phyloP scores from a whole-genome alignment of 306 rosid species.

The Elaeagnus macrophylla region DNA sequence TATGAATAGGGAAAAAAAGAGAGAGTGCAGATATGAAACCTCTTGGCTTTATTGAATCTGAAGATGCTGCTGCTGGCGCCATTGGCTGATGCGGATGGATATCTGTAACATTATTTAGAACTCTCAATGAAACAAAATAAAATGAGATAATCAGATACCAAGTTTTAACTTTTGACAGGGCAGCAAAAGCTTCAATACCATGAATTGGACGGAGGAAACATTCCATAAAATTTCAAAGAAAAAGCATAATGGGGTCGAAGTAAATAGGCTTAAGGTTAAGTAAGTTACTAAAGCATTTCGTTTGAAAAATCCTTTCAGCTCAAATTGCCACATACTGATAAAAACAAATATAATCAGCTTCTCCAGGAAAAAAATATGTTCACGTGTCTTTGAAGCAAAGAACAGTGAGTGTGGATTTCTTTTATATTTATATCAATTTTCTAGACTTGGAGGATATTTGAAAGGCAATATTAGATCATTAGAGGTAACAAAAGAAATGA shows the following conservation, averaged over 20 bases:
- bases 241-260: background rate
- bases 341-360: too few species aligned
- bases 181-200: background rate
- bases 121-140: background rate
- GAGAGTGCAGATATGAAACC: constrained; percentile 35
- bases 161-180: background rate
- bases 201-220: background rate
- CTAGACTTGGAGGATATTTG: too few species aligned
- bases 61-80: constrained; percentile 60
- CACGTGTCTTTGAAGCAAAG: too few species aligned
- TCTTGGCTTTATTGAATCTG: constrained; percentile 66
- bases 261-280: background rate
- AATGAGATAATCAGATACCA: background rate
- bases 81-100: constrained; percentile 28
- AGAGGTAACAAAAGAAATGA: background rate
- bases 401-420: too few species aligned
- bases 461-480: too few species aligned
- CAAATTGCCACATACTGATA: too few species aligned
- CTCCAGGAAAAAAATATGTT: too few species aligned
- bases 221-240: background rate
- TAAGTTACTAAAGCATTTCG: background rate
- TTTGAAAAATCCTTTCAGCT: background rate
- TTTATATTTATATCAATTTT: too few species aligned
- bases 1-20: background rate
- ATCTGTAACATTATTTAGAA: constrained; percentile 23